Conservation (phyloP, 2,329 filamentous ascomycete species). For the Pestalotiopsis sp. region DNA sequence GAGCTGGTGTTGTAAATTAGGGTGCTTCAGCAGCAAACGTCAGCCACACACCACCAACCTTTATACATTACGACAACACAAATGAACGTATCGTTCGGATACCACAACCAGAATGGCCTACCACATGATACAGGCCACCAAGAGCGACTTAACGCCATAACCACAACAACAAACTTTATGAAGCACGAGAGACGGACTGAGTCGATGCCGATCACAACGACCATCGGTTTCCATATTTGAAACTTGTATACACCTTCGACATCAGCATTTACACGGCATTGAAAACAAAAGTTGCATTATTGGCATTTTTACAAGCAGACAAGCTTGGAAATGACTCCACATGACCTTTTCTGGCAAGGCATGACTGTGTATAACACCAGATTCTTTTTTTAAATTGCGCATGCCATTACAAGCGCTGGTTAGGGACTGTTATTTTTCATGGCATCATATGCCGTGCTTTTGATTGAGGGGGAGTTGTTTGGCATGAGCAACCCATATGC, state of each 20-base stretch:
- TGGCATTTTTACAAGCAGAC: background rate
- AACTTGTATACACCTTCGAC: background rate
- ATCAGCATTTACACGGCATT: slow-evolving; percentile 5
- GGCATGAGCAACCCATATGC: too few relatives aligned
- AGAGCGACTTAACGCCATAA: background rate
- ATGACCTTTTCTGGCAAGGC: background rate
- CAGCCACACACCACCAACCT: too few relatives aligned
- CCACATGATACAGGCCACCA: background rate
- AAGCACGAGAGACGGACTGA: background rate
- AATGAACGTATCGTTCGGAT: background rate
- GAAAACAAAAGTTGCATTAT: background rate
- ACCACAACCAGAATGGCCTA: background rate
- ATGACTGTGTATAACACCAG: background rate
- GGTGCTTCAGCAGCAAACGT: background rate
- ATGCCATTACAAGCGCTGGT: background rate
- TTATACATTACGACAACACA: background rate
- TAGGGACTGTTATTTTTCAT: too few relatives aligned
- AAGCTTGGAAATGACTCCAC: background rate
- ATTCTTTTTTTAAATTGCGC: background rate
- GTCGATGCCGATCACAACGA: background rate
- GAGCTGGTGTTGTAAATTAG: background rate
- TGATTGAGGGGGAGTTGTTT: too few relatives aligned
- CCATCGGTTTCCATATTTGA: background rate
- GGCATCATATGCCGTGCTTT: too few relatives aligned
- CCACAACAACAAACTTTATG: background rate